phyloP scores from a whole-genome alignment of 176 grass and related monocot species.

The Oryza punctata region DNA sequence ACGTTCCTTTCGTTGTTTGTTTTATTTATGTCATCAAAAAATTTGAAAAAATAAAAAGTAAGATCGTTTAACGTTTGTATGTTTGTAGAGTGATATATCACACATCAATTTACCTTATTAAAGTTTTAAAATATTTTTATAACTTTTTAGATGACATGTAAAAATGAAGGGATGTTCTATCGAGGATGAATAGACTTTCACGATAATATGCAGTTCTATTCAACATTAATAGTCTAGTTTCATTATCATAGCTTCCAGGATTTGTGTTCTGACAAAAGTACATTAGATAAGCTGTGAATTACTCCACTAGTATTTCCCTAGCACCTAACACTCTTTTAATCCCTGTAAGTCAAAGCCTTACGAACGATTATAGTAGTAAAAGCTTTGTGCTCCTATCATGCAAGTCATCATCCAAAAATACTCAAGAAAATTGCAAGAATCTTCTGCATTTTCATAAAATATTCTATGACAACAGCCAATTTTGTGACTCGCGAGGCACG shows the following conservation, averaged over 20 bases:
- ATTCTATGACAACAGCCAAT: not conserved
- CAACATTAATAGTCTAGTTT: not conserved
- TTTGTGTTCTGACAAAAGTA: not conserved
- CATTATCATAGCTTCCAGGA: not conserved
- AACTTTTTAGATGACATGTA: too few species aligned
- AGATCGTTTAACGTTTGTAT: too few species aligned
- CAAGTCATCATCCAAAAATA: not conserved
- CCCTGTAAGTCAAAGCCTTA: conserved; percentile 33
- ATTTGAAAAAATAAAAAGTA: too few species aligned
- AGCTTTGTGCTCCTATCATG: conserved; percentile 26
- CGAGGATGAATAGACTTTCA: too few species aligned
- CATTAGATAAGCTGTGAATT: not conserved
- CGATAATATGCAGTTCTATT: not conserved
- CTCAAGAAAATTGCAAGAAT: conserved; percentile 13
- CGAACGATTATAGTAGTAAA: conserved; percentile 29
- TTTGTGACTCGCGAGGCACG: not conserved
- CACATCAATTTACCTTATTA: too few species aligned
- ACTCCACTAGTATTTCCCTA: not conserved
- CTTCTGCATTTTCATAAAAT: conserved; percentile 11
- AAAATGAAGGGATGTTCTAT: too few species aligned
- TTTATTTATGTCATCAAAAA: too few species aligned
- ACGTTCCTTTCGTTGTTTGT: too few species aligned
- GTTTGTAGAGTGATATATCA: too few species aligned
- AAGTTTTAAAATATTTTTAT: too few species aligned
- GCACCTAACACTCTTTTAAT: not conserved